Evolutionary conservation across 2,329 filamentous ascomycete species (phyloP), one percentile per base, ranked within the genome.

Genomic region (Malbranchea cinnamomea): DNA sequence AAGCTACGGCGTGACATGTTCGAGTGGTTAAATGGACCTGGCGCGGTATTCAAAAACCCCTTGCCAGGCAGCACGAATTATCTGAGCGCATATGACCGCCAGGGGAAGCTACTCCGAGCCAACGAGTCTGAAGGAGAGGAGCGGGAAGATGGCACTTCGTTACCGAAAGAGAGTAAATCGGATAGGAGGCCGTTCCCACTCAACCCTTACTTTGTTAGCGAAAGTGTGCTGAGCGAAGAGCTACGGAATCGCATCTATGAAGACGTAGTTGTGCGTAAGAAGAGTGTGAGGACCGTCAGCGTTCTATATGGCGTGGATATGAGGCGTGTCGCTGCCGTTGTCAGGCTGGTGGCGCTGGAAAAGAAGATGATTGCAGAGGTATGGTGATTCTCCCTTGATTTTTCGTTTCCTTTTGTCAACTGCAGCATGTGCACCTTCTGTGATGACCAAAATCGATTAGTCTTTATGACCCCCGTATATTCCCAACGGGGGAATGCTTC

Each of bases 371-470:
- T 67, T 38, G 53, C 63, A 44, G 65, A 85, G 64, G 85, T 93
- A 68, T 67, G 81, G 62, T 18, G 23, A 35, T 24, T 35, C 29
- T 22, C 27, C 13, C 8, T 20, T 37, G 32, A n/a, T 17, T 3
- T 23, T 33, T 11, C 9, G 7, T 17, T 9, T 21, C 13, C 25
- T 22, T 10, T 14, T 19, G 17, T 32, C 27, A 31, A 30, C 27
- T 23, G 34, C 26, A 7, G 23, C 22, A 21, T 6, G 26, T 23
- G 18, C 18, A 7, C 23, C 14, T 32, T 45, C 37, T 37, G 63
- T 78, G 74, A 79, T 79, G 75, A 81, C 68, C 72, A 75, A 74
- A 71, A 78, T 72, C 87, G 87, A 94, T 95, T 93, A 94, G 87
- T 95, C 87, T 93, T 91, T 68, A 94, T 93, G 85, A 95, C 85